Percentiles rank a stretch among this genome's conserved stretches.
phyloP scores from a whole-genome alignment of 1,139 yeast genomes.

The Pichia sp. region DNA sequence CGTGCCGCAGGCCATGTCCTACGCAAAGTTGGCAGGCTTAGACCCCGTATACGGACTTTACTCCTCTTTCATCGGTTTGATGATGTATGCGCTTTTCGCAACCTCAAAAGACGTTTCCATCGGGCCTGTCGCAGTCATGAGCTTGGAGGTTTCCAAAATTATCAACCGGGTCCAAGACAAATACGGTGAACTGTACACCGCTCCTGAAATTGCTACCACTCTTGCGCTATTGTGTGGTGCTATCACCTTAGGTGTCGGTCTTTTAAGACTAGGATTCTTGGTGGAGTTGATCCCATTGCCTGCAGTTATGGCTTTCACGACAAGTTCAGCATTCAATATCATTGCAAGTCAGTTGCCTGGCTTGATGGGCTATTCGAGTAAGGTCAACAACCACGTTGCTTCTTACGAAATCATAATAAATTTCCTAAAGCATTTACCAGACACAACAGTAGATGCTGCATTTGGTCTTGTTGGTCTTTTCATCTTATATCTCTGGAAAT shows the following conservation, averaged over 20 bases:
- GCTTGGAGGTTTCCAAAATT: constrained; percentile 77
- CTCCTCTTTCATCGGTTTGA: constrained; percentile 88
- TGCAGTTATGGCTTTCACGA: constrained; percentile 92
- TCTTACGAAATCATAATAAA: constrained; percentile 68
- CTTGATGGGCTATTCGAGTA: constrained; percentile 66
- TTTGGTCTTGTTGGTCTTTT: constrained; percentile 77
- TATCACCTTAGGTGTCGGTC: constrained; percentile 75
- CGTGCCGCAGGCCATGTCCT: constrained; percentile 95
- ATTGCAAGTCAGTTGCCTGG: constrained; percentile 82
- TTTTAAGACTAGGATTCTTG: constrained; percentile 79
- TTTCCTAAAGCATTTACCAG: constrained; percentile 65
- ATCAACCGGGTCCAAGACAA: constrained; percentile 57
- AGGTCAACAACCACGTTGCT: constrained; percentile 68
- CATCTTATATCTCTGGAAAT: constrained; percentile 66
- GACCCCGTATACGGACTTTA: constrained; percentile 83
- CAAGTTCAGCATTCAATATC: constrained; percentile 87
- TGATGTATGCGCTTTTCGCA: constrained; percentile 84
- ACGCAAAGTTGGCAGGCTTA: constrained; percentile 81
- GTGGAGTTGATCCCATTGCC: constrained; percentile 87
- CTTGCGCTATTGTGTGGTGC: constrained; percentile 81
- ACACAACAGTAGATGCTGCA: constrained; percentile 75
- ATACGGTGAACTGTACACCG: constrained; percentile 37
- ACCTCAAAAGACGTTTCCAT: constrained; percentile 94
- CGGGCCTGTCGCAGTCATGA: constrained; percentile 98
- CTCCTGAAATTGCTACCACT: constrained; percentile 73